These are phyloP conservation scores for Infundibulicybe gibba DNA, from an alignment of 768 basidiomycete genomes.

Conservation along the genomic window DNA sequence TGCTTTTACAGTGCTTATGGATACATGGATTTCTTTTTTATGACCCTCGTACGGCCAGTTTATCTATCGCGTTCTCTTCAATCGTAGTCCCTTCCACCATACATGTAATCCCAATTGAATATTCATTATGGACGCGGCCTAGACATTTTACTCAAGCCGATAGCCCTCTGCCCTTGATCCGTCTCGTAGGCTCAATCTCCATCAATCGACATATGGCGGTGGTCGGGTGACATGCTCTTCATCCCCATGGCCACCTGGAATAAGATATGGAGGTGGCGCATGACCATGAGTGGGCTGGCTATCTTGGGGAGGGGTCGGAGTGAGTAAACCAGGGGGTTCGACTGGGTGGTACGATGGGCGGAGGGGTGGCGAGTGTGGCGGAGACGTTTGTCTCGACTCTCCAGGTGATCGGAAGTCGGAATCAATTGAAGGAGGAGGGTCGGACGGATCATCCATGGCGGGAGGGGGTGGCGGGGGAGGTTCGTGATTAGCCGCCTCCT, in stretches of 20 bases:
- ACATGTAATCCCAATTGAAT: conserved; percentile 1
- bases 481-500: conserved; percentile 31
- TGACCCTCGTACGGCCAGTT: conserved; percentile 27
- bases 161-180: conserved; percentile 3
- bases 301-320: conserved; percentile 25
- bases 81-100: conserved; percentile 9
- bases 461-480: conserved; percentile 74
- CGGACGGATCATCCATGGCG: conserved; percentile 82
- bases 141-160: conserved; percentile 10
- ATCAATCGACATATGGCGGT: conserved; percentile 61
- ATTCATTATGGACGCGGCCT: conserved; percentile 5
- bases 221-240: conserved; percentile 53
- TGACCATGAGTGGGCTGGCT: conserved; percentile 42
- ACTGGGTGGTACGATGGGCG: conserved; percentile 22
- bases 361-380: conserved; percentile 27
- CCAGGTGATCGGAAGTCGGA: conserved; percentile 65
- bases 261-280: conserved; percentile 80
- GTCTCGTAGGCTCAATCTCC: neutral
- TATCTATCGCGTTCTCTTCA: conserved; percentile 6
- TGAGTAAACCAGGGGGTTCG: conserved; percentile 25
- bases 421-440: conserved; percentile 87
- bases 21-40: conserved; percentile 19
- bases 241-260: conserved; percentile 44
- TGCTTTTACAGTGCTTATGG: conserved; percentile 11
- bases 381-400: conserved; percentile 27